Conservation (phyloP, 352 stramenopile species). For the Globisporangium okanoganense region DNA sequence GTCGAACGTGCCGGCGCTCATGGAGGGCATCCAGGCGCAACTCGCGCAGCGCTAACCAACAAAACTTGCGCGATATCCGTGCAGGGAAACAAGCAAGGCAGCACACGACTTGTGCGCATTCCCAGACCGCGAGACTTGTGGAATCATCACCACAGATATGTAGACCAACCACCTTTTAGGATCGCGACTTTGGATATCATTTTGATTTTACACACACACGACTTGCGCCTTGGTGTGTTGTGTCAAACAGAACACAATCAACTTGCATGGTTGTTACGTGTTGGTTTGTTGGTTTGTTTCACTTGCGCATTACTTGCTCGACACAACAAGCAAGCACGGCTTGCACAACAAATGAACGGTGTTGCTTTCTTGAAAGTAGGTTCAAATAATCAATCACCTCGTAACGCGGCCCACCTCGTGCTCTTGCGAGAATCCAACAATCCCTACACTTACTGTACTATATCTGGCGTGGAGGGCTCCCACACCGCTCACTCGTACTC, state of each 20-base stretch:
- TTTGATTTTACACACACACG: neutral
- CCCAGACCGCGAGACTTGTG: too few species aligned
- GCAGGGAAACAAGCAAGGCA: neutral
- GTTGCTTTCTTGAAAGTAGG: neutral
- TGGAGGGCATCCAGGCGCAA: constrained; percentile 53
- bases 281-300: too few species aligned
- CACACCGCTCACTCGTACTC: neutral
- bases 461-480: too few species aligned
- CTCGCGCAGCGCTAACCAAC: constrained; percentile 31
- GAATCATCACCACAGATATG: neutral
- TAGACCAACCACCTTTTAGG: neutral
- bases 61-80: too few species aligned
- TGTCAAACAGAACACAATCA: too few species aligned
- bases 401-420: neutral
- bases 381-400: neutral
- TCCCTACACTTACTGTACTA: too few species aligned
- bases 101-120: too few species aligned
- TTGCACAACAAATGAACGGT: neutral
- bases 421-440: too few species aligned
- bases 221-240: too few species aligned
- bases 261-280: too few species aligned
- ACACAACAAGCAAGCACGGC: too few species aligned
- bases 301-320: too few species aligned
- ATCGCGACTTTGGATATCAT: neutral
- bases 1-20: constrained; percentile 53